These are phyloP conservation scores for Penicillium glabrum DNA, from an alignment of 2,329 filamentous ascomycete genomes.

Conservation along the genomic window DNA sequence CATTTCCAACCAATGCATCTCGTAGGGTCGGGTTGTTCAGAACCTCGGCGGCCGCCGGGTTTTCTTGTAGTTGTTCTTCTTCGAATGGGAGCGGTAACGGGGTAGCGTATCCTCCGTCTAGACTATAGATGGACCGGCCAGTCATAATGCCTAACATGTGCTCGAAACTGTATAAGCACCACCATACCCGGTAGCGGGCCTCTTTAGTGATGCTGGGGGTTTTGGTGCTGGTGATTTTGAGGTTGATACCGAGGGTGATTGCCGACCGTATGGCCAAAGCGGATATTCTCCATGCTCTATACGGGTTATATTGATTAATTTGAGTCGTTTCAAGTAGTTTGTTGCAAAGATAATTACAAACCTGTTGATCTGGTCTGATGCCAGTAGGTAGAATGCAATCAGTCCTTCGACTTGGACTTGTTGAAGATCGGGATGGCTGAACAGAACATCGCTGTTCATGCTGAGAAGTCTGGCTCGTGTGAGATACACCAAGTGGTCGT, in stretches of 20 bases:
- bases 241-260: conserved; percentile 40
- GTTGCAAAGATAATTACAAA: conserved; percentile 14
- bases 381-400: conserved; percentile 44
- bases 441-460: conserved; percentile 44
- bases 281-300: conserved; percentile 40
- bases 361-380: conserved; percentile 43
- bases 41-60: conserved; percentile 32
- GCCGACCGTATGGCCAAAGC: conserved; percentile 41
- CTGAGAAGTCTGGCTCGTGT: conserved; percentile 45
- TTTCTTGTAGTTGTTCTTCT: conserved; percentile 36
- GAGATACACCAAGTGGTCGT: conserved; percentile 47
- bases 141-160: conserved; percentile 40
- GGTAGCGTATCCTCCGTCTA: conserved; percentile 24
- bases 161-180: conserved; percentile 40
- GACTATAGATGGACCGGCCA: conserved; percentile 37
- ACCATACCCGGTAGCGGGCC: conserved; percentile 42
- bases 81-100: conserved; percentile 23
- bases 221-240: conserved; percentile 35
- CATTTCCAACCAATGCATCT: conserved; percentile 30
- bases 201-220: conserved; percentile 39
- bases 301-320: neutral
- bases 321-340: neutral
- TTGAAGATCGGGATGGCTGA: conserved; percentile 46
- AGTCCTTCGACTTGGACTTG: conserved; percentile 47
- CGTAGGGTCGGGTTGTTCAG: conserved; percentile 31